Evolutionary conservation across 2,329 filamentous ascomycete genomes (phyloP), one percentile per base, ranked within the genome.

Genomic region (Cordyceps cicadae): DNA sequence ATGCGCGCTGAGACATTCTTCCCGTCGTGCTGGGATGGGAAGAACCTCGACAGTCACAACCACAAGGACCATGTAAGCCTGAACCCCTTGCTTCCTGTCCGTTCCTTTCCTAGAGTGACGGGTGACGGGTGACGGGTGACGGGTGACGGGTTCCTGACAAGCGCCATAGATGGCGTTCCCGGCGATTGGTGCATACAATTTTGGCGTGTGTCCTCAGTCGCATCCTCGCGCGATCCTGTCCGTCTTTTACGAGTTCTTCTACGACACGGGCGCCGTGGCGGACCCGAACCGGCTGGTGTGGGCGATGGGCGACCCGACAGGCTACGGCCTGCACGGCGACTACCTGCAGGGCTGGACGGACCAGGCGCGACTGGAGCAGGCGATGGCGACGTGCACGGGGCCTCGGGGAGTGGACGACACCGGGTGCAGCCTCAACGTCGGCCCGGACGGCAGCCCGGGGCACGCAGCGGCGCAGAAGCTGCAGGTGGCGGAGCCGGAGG

Each of bases 11-110:
- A 85, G 67, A 73, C 85, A n/a, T 80, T 79, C 67, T 85, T 86
- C 69, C 83, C 82, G 1, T 78, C 79, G 4, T 87, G 84, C 74
- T 87, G 85, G 85, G 77, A 87, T 63, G 85, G 85, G 41, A 72
- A 74, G 48, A 78, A 84, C 63, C 66, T 83, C 39, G 82, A 86
- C 68, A 76, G 77, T 8, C 58, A 73, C 1, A 75, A 85, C 69
- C 82, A 86, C 70, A 79, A 77, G 66, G 79, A 71, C 56, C 84
- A 86, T 66, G 77, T 86, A 63, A 48, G 58, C 29, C 29, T 29
- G 5, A 29, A 8, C 6, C 5, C 29, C 29, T 29, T 29, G 3
- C 29, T 8, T 29, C 29, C 3, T 8, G 3, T 29, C 29, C 29
- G 1, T 29, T 29, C 29, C 29, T 29, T 29, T 29, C 29, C 29